phyloP scores from a whole-genome alignment of 2,329 filamentous ascomycete species.

The Epichloe festucae region DNA sequence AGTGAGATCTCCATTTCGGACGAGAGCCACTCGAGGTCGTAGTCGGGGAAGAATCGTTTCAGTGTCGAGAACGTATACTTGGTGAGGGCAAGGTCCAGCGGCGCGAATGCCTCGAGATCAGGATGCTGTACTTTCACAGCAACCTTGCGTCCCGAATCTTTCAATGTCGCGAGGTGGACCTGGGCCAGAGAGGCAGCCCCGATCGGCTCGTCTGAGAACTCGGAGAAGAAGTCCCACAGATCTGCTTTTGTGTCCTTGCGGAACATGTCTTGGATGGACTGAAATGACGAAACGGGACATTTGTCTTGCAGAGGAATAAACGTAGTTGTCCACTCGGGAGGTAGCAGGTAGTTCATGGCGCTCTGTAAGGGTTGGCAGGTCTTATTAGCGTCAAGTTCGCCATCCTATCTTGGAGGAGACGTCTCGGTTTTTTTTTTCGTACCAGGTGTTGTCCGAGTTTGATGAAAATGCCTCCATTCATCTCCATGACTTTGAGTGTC shows the following conservation, averaged over 20 bases:
- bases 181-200: slow-evolving; percentile 91
- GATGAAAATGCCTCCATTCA: slow-evolving; percentile 96
- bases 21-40: slow-evolving; percentile 92
- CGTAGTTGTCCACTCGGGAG: slow-evolving; percentile 83
- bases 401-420: background rate
- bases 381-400: background rate
- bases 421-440: slow-evolving; percentile 13
- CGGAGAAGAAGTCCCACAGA: slow-evolving; percentile 72
- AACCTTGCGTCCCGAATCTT: slow-evolving; percentile 70
- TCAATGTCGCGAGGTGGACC: slow-evolving; percentile 77
- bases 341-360: slow-evolving; percentile 89
- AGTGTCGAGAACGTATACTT: slow-evolving; percentile 79
- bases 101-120: slow-evolving; percentile 75
- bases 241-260: slow-evolving; percentile 65
- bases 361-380: slow-evolving; percentile 35
- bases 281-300: slow-evolving; percentile 82
- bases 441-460: slow-evolving; percentile 90
- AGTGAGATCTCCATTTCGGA: slow-evolving; percentile 85
- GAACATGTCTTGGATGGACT: slow-evolving; percentile 82
- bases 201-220: slow-evolving; percentile 69
- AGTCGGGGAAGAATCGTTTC: slow-evolving; percentile 91
- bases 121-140: slow-evolving; percentile 97
- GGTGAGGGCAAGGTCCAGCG: slow-evolving; percentile 75
- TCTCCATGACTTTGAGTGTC: slow-evolving; percentile 76
- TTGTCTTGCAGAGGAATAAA: slow-evolving; percentile 94